Percentiles rank a stretch among this genome's conserved stretches.
phyloP scores from a whole-genome alignment of 1,284 basidiomycete genomes.

The Coniophora puteana region DNA sequence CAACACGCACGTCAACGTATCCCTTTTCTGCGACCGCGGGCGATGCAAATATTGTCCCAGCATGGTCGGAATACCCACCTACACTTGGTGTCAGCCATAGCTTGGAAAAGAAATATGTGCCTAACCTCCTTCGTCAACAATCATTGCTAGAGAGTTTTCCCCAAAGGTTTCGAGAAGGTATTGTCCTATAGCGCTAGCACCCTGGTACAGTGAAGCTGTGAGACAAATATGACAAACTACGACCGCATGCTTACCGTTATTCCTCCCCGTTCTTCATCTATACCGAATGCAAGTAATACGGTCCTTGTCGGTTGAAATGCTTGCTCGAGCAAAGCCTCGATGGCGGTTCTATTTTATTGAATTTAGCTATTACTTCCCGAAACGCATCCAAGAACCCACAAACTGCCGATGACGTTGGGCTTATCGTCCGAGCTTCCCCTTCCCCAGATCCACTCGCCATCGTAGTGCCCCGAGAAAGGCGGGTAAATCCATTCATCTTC shows the following conservation, averaged over 20 bases:
- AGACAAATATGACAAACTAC: conserved; percentile 2
- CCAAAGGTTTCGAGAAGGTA: conserved; percentile 50
- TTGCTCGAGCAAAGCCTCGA: conserved; percentile 51
- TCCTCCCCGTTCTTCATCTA: conserved; percentile 66
- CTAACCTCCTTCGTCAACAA: conserved; percentile 50
- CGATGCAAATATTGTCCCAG: conserved; percentile 39
- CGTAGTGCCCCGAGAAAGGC: conserved; percentile 47
- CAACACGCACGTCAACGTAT: conserved; percentile 51
- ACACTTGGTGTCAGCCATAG: conserved; percentile 4
- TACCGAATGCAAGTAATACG: conserved; percentile 64
- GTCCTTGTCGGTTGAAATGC: conserved; percentile 50
- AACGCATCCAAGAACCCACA: conserved; percentile 34
- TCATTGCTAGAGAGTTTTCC: conserved; percentile 47
- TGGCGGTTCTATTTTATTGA: conserved; percentile 34
- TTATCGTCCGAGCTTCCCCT: conserved; percentile 65
- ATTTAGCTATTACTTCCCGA: not conserved
- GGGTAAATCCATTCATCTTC: conserved; percentile 48
- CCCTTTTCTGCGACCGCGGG: conserved; percentile 67
- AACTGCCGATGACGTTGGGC: conserved; percentile 50
- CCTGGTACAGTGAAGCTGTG: conserved; percentile 28
- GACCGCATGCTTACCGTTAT: conserved; percentile 32
- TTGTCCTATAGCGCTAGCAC: conserved; percentile 42
- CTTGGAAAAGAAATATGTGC: conserved; percentile 2
- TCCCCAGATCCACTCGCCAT: conserved; percentile 55
- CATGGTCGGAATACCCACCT: conserved; percentile 33